These are phyloP conservation scores for Gymnopus androsaceus DNA, from an alignment of 1,284 basidiomycete genomes.

Conservation along the genomic window DNA sequence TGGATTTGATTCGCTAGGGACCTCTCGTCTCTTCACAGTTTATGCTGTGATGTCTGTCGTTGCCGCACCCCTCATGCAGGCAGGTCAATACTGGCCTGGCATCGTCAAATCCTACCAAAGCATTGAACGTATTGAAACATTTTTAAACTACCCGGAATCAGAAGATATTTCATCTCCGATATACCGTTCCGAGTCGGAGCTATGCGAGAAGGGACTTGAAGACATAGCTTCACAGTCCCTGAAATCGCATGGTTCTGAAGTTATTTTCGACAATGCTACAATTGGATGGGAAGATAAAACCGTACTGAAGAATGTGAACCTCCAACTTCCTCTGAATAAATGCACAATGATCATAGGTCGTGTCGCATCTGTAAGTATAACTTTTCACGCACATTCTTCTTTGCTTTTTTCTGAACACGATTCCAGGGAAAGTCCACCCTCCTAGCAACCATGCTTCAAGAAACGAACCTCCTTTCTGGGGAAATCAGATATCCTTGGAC, in stretches of 20 bases:
- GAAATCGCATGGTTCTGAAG: too few species aligned
- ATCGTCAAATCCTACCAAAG: neutral
- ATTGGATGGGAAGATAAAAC: neutral
- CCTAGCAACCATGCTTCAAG: neutral
- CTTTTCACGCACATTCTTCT: neutral
- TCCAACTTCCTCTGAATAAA: neutral
- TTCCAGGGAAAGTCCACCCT: conserved; percentile 1
- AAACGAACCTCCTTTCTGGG: neutral
- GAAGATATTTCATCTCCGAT: too few species aligned
- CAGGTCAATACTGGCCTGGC: neutral
- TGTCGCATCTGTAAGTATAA: conserved; percentile 2
- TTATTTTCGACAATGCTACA: neutral
- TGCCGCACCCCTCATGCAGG: neutral
- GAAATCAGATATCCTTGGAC: neutral
- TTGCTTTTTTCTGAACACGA: too few species aligned
- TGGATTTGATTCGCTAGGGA: neutral
- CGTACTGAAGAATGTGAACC: neutral
- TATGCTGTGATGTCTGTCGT: conserved; percentile 1
- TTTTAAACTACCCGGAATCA: neutral
- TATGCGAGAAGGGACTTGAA: too few species aligned
- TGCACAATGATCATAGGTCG: conserved; percentile 2
- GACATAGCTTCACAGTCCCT: too few species aligned
- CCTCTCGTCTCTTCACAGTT: neutral
- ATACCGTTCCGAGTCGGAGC: neutral
- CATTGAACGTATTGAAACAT: neutral